A percentile compares a stretch with the other conserved stretches of the same genome.
These are phyloP conservation scores for Trichoderma virens DNA, from an alignment of 495 filamentous ascomycete species.

Conservation along the genomic window DNA sequence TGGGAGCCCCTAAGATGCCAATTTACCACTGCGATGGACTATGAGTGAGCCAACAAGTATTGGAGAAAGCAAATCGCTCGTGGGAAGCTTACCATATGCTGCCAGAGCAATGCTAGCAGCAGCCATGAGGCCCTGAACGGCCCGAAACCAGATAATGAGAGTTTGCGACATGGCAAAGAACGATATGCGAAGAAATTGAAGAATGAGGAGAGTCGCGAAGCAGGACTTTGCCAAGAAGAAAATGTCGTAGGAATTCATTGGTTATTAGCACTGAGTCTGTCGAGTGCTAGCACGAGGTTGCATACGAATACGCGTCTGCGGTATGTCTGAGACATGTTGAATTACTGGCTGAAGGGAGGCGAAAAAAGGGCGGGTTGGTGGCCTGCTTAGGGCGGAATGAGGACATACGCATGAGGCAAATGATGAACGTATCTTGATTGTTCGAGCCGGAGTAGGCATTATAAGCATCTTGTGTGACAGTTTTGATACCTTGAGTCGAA, in stretches of 20 bases:
- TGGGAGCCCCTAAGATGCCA: conserved; percentile 44
- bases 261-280: neutral
- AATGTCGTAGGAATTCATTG: neutral
- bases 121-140: conserved; percentile 53
- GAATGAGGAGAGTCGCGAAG: neutral
- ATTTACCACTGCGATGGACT: conserved; percentile 30
- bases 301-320: neutral
- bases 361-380: neutral
- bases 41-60: neutral
- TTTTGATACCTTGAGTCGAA: too few species aligned
- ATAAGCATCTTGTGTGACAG: too few species aligned
- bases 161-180: conserved; percentile 18
- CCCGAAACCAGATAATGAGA: conserved; percentile 20
- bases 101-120: conserved; percentile 61
- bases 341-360: neutral
- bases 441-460: too few species aligned
- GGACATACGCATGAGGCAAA: neutral
- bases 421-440: too few species aligned
- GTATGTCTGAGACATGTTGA: neutral
- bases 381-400: neutral
- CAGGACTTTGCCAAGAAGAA: neutral
- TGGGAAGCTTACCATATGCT: conserved; percentile 52
- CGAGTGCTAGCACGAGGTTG: neutral
- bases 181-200: neutral
- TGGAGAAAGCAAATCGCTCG: neutral